Base-by-base conservation (phyloP, 1,139 yeast species). In the Taphrina deformans region DNA sequence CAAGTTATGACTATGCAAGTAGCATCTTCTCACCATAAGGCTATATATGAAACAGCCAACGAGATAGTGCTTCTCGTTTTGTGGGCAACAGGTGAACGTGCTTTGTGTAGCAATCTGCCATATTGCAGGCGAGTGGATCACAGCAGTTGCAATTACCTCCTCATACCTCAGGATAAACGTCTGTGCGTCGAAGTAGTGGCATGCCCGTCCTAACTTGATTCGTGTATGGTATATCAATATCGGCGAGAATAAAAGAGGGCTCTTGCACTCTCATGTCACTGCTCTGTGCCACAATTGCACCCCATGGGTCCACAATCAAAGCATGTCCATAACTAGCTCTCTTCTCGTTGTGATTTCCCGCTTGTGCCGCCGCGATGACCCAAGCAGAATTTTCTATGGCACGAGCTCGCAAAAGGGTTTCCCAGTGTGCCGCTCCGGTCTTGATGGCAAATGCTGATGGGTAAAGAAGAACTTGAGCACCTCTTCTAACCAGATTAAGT, bases 361-460 rank as follows among this genome's bases (percentile, higher is more conserved):
- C 84, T 74, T 92, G 98, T 0, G 96, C 97, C 0, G 98, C 93
- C 88, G 92, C 86, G 3, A 93, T 79, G 1, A 93, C 96, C 75
- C 82, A 93, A 70, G 89, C 62, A 45, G 93, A 98, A 0, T 93
- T 83, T 73, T 91, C 97, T 27, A 93, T 81, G 1, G 98, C 98
- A 56, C 97, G 79, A 0, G 96, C 86, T 46, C 85, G 80, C 1
- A 91, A 96, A 66, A 93, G 77, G 1, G 82, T 75, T 67, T 86
- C 85, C 96, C 98, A 93, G 72, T 93, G 98, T 0, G 93, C 93
- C 66, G 83, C 84, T 0, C 99, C 98, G 0, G 98, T 93, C 71
- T 86, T 84, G 72, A 88, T 83, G 0, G 98, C 92, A 78, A 95
- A 93, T 0, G 98, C 98, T 45, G 96, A 87, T 0, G 99, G 98